Base-by-base conservation (phyloP, 2,329 filamentous ascomycete genomes). In the Madurella mycetomatis region DNA sequence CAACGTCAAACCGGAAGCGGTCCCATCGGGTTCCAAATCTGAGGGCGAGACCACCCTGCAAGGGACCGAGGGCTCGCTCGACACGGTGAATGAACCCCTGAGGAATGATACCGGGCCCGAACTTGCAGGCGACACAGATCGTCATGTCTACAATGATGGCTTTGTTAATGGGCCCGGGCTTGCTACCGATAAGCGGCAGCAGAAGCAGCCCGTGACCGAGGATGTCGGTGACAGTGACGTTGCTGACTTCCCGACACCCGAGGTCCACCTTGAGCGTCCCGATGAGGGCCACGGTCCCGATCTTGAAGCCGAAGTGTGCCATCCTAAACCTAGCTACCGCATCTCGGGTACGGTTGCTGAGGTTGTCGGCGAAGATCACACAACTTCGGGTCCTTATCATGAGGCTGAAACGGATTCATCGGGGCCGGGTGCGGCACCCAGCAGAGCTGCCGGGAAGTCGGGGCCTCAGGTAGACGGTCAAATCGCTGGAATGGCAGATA, bases 1-100 rank as follows among this genome's bases (percentile, higher is more conserved):
- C 18, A 12, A 49, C 46, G 51, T 39, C 19, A 32, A 46, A 15
- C 30, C 30, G 41, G 52, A 16, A 17, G 39, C 46, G 47, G 51
- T 19, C 17, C 17, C 11, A 41, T 18, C 32, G 16, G 37, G 3
- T 9, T 11, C 37, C 31, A 25, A 40, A 4, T n/a, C 44, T n/a
- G 34, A 17, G 40, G 32, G 16, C 39, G 48, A 41, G 19, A 19
- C 1, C 17, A 4, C 13, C 32, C 15, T 11, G 9, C n/a, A 18
- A 32, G 44, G 18, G 31, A 48, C 42, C 32, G 43, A 53, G 17
- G 46, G 15, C 9, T 13, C 18, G 11, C 9, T 18, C 7, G 13
- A 25, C 13, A 13, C n/a, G 32, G 19, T 5, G 30, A 40, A 18
- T 18, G 18, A 41, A 44, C 16, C 17, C n/a, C 41, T 16, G 42